Base-by-base conservation (phyloP, 2,329 filamentous ascomycete genomes). In the Ascochyta rabiei region DNA sequence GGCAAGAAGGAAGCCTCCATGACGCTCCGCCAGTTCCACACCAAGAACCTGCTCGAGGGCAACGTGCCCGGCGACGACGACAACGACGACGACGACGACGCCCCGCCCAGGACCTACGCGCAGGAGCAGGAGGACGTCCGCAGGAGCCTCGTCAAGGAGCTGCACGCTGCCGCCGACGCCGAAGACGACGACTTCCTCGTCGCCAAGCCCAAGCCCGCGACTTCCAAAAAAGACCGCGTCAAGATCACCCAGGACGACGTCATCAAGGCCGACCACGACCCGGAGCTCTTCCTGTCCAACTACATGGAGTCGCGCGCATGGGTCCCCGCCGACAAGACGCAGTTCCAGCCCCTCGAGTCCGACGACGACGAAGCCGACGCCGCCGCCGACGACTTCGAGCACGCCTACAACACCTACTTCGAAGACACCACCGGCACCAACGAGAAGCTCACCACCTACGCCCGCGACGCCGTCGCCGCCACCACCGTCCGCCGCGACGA, bases 341-440 rank as follows among this genome's bases (percentile, higher is more conserved):
- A 84, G 37, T 92, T 90, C 76, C 82, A 93, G 65, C 90, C 93
- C 0, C 89, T 99, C 53, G 91, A 97, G 70, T 96, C 92, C 0
- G 95, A 99, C 64, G 92, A 97, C 46, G 91, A 86, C n/a, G 84
- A 86, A 6, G 84, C 90, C 38, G 86, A 90, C 26, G 82, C 84
- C 24, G 83, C 85, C 40, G 93, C 93, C 23, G 93, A 98, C 39
- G 86, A 89, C 57, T 96, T 93, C 68, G 95, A 99, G 77, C 84
- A 90, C 61, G 93, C 93, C 4, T 99, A 96, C 79, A 99, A 99
- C 77, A 79, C 97, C 77, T 89, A 95, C 30, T 99, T 99, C 69
- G 95, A 99, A 73, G 90, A 98, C 67, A 92, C 95, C 0, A 84
- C 84, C 56, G 92, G 90, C 71, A 87, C 90, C 66, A 97, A 97